A percentile compares a stretch with the other conserved stretches of the same genome.
phyloP scores from a whole-genome alignment of 768 basidiomycete genomes.

The Tephrocybe sp. region DNA sequence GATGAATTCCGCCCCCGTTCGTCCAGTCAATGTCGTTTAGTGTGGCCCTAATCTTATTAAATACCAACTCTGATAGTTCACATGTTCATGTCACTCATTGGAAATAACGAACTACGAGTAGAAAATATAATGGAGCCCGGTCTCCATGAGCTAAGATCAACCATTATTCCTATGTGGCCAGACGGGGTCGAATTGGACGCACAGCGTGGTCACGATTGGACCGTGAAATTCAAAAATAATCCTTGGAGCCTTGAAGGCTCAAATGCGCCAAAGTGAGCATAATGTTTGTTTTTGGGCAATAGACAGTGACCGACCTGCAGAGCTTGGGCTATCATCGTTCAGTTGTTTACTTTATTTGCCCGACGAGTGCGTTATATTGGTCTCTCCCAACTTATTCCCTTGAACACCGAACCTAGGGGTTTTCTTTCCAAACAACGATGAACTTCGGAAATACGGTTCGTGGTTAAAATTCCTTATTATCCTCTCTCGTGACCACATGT shows the following conservation, averaged over 20 bases:
- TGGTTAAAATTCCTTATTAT: slow-evolving; percentile 7
- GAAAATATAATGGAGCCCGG: slow-evolving; percentile 51
- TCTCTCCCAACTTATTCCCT: slow-evolving; percentile 7
- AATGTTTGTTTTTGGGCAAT: neutral
- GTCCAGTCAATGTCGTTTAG: slow-evolving; percentile 18
- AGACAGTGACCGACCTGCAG: slow-evolving; percentile 30
- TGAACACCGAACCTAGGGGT: slow-evolving; percentile 49
- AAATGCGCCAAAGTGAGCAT: slow-evolving; percentile 51
- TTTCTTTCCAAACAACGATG: slow-evolving; percentile 64
- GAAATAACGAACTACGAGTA: slow-evolving; percentile 62
- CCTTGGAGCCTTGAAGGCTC: slow-evolving; percentile 67
- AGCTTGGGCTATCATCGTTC: slow-evolving; percentile 59
- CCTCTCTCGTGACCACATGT: neutral
- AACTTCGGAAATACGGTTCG: slow-evolving; percentile 55
- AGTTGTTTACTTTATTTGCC: slow-evolving; percentile 61
- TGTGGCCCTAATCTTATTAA: slow-evolving; percentile 1
- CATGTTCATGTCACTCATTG: slow-evolving; percentile 69
- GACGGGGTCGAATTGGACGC: slow-evolving; percentile 56
- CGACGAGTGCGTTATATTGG: slow-evolving; percentile 43
- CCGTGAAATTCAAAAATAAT: slow-evolving; percentile 60
- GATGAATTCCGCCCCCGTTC: slow-evolving; percentile 30
- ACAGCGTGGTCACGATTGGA: slow-evolving; percentile 48
- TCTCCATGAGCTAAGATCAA: slow-evolving; percentile 56
- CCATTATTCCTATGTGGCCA: slow-evolving; percentile 65
- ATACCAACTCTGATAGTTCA: slow-evolving; percentile 48